Evolutionary conservation across 352 stramenopile species (phyloP).

Genomic region (Phytophthora quininea): DNA sequence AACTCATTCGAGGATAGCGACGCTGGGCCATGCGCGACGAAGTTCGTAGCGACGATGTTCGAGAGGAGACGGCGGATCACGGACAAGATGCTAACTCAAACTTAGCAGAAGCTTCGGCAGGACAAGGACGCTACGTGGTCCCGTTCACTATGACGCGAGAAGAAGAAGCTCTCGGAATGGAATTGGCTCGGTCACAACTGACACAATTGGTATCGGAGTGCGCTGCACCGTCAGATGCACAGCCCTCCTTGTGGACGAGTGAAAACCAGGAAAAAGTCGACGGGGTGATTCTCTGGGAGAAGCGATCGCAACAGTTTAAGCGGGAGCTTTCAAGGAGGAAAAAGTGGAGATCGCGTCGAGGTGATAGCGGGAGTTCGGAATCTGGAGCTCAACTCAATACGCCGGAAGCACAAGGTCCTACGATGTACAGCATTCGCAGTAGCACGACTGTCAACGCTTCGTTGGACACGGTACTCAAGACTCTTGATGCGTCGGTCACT

Average conservation of each 20-base stretch:
- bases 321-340: conserved; percentile 21
- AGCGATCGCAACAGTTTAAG: conserved; percentile 25
- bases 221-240: conserved; percentile 7
- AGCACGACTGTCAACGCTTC: conserved; percentile 60
- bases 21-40: conserved; percentile 18
- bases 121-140: conserved; percentile 54
- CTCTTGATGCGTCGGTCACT: conserved; percentile 58
- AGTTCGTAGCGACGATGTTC: conserved; percentile 9
- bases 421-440: conserved; percentile 62
- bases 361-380: not conserved
- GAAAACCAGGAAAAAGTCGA: conserved; percentile 43
- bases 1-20: conserved; percentile 28
- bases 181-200: conserved; percentile 33
- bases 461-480: conserved; percentile 61
- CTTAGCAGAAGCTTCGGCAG: conserved; percentile 8
- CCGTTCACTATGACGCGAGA: conserved; percentile 57
- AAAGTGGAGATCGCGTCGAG: conserved; percentile 8
- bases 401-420: conserved; percentile 4
- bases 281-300: conserved; percentile 61
- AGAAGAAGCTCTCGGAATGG: conserved; percentile 38
- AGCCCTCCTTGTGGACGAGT: conserved; percentile 32
- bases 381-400: not conserved
- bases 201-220: conserved; percentile 43
- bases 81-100: not conserved
- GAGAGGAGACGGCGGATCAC: conserved; percentile 9